A percentile compares a stretch with the other conserved stretches of the same genome.
These are phyloP conservation scores for Sequoiadendron giganteum DNA, from an alignment of 75 land plant genomes.

Conservation along the genomic window DNA sequence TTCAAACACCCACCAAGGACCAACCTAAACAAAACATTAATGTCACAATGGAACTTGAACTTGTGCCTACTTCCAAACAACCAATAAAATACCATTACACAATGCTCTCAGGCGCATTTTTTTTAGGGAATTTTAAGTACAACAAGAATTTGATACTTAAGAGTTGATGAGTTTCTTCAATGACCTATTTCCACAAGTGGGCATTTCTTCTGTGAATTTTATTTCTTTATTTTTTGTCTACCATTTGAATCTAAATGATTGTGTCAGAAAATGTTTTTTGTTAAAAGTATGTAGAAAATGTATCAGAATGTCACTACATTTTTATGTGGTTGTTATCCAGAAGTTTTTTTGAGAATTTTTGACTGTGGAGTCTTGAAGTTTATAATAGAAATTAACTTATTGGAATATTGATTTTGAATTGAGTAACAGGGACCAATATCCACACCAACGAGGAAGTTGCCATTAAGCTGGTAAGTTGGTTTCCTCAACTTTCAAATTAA, in stretches of 20 bases:
- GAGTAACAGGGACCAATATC: constrained; percentile 65
- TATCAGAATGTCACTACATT: no score
- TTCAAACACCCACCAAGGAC: no score
- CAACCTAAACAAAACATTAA: no score
- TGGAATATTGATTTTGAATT: background rate
- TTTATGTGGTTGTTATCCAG: background rate
- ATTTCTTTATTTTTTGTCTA: background rate
- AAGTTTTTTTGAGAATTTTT: background rate
- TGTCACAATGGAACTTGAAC: no score
- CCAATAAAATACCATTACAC: no score
- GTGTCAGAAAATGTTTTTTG: background rate
- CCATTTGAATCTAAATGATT: background rate
- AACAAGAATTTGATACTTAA: background rate
- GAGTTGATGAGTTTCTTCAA: background rate
- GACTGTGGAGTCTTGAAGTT: background rate
- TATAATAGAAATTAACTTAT: background rate
- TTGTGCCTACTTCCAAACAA: no score
- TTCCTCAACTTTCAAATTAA: background rate
- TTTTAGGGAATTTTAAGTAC: background rate
- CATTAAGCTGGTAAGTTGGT: constrained; percentile 65
- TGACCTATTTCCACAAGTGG: background rate
- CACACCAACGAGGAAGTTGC: constrained; percentile 74
- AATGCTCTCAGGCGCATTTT: no score
- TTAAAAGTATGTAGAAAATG: background rate
- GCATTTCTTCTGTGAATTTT: background rate